phyloP scores from a whole-genome alignment of 306 rosid genomes.

The Bauhinia variegata region DNA sequence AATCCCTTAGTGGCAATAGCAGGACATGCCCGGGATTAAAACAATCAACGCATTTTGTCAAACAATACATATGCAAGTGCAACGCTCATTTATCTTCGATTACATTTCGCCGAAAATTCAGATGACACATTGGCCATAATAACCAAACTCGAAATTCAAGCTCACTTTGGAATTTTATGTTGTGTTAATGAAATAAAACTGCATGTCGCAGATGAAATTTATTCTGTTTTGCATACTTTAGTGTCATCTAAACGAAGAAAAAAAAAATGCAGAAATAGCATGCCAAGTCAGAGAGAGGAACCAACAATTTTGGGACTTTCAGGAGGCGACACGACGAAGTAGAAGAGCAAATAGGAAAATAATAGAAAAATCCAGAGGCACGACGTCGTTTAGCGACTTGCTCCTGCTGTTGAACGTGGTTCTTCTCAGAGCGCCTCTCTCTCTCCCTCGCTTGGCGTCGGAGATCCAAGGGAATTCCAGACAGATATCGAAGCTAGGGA shows the following conservation, averaged over 20 bases:
- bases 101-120: too few relatives aligned
- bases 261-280: not conserved
- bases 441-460: conserved; percentile 21
- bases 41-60: not conserved
- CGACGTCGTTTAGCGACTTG: conserved; percentile 35
- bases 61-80: too few relatives aligned
- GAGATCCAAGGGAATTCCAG: not conserved
- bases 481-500: conserved; percentile 24
- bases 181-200: too few relatives aligned
- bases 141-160: too few relatives aligned
- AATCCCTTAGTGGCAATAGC: too few relatives aligned
- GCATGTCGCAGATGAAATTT: not conserved
- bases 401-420: conserved; percentile 1
- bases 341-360: not conserved
- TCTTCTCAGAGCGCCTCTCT: conserved; percentile 28
- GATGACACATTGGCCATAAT: too few relatives aligned
- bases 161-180: too few relatives aligned
- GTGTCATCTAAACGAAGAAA: not conserved
- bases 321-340: not conserved
- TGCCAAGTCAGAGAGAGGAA: not conserved
- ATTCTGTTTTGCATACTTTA: not conserved
- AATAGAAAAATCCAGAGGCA: not conserved
- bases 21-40: too few relatives aligned
- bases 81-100: too few relatives aligned
- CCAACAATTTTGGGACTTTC: not conserved